Conservation (phyloP, 2,329 filamentous ascomycete species). For the Aspergillus sojae region DNA sequence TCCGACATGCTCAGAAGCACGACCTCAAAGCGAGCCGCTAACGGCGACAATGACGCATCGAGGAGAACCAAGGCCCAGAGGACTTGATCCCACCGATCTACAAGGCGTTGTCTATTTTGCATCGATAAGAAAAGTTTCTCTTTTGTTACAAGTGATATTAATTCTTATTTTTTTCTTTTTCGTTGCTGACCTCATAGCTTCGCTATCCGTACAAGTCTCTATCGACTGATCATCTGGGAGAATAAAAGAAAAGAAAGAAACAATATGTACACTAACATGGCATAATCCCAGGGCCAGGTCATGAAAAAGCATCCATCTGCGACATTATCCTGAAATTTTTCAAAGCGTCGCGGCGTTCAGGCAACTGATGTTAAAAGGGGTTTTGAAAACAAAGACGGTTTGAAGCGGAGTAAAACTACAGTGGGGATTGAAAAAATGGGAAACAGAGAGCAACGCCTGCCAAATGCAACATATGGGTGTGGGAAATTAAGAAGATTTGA, state of each 20-base stretch:
- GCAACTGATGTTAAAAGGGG: conserved; percentile 7
- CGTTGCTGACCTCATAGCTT: conserved; percentile 41
- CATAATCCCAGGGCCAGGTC: conserved; percentile 29
- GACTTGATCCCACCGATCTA: conserved; percentile 17
- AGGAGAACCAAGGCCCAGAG: conserved; percentile 33
- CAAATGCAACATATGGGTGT: conserved; percentile 32
- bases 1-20: conserved; percentile 40
- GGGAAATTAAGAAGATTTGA: conserved; percentile 18
- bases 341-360: conserved; percentile 19
- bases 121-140: conserved; percentile 22
- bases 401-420: conserved; percentile 31
- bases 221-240: conserved; percentile 25
- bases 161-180: conserved; percentile 32
- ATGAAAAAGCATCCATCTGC: conserved; percentile 23
- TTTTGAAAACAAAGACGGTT: background rate
- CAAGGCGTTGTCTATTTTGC: conserved; percentile 3
- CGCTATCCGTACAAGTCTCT: conserved; percentile 40
- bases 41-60: conserved; percentile 25
- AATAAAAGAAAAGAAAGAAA: conserved; percentile 23
- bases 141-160: conserved; percentile 36
- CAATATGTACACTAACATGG: conserved; percentile 43
- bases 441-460: conserved; percentile 33
- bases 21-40: conserved; percentile 34
- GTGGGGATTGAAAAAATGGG: conserved; percentile 18
- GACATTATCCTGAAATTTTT: conserved; percentile 24